These are phyloP conservation scores for Colletotrichum lini DNA, from an alignment of 2,329 filamentous ascomycete species.

Conservation along the genomic window DNA sequence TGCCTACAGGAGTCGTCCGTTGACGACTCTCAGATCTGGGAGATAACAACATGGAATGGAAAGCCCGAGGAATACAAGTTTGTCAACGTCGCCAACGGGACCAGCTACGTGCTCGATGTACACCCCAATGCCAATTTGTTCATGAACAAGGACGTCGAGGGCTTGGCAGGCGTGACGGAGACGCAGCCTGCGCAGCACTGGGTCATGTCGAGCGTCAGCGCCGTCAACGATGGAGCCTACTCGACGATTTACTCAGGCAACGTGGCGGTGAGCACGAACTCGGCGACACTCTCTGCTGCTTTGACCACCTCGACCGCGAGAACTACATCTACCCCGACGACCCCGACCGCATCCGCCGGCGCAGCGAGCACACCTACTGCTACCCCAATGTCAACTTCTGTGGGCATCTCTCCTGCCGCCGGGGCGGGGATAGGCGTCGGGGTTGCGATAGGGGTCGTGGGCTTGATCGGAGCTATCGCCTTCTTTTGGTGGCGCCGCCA, in stretches of 20 bases:
- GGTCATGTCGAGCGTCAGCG: slow-evolving; percentile 50
- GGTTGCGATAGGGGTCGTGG: slow-evolving; percentile 47
- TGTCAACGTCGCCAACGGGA: slow-evolving; percentile 52
- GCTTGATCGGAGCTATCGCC: slow-evolving; percentile 43
- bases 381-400: slow-evolving; percentile 9
- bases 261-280: slow-evolving; percentile 6
- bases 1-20: slow-evolving; percentile 49
- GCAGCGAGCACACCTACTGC: slow-evolving; percentile 18
- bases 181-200: slow-evolving; percentile 52
- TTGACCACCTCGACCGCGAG: slow-evolving; percentile 23
- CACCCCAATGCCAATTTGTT: slow-evolving; percentile 51
- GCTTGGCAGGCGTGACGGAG: slow-evolving; percentile 28
- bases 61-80: slow-evolving; percentile 47
- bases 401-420: slow-evolving; percentile 48
- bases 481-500: slow-evolving; percentile 50
- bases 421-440: slow-evolving; percentile 52
- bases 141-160: slow-evolving; percentile 45
- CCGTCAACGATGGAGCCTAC: slow-evolving; percentile 52
- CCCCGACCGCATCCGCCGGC: slow-evolving; percentile 12
- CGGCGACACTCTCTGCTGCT: slow-evolving; percentile 24
- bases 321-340: not conserved
- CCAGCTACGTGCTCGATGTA: slow-evolving; percentile 51
- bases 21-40: slow-evolving; percentile 52
- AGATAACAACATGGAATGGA: slow-evolving; percentile 49
- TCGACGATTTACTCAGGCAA: slow-evolving; percentile 50